These are phyloP conservation scores for Fusarium nurragi DNA, from an alignment of 2,329 filamentous ascomycete species.

Conservation along the genomic window DNA sequence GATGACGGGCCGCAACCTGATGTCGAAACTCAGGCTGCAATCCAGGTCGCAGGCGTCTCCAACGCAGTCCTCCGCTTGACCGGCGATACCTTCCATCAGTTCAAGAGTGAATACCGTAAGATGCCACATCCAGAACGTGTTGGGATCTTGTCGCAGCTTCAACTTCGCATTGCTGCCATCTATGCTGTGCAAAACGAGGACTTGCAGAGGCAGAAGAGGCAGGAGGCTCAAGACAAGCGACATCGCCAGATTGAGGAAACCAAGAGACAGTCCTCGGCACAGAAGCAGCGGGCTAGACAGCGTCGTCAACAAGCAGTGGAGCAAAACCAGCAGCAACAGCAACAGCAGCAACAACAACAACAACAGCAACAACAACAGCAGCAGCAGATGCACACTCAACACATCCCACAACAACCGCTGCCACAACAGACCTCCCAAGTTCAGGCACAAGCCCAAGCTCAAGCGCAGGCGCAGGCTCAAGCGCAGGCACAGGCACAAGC, in stretches of 20 bases:
- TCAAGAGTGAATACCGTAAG: slow-evolving; percentile 56
- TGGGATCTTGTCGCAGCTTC: slow-evolving; percentile 52
- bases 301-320: slow-evolving; percentile 42
- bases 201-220: slow-evolving; percentile 52
- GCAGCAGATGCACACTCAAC: slow-evolving; percentile 33
- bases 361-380: slow-evolving; percentile 40
- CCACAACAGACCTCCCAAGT: slow-evolving; percentile 38
- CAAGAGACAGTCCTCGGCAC: slow-evolving; percentile 40
- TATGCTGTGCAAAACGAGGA: slow-evolving; percentile 58
- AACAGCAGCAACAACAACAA: slow-evolving; percentile 38
- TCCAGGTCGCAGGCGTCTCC: slow-evolving; percentile 54
- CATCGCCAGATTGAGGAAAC: slow-evolving; percentile 52
- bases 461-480: slow-evolving; percentile 35
- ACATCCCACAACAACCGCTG: slow-evolving; percentile 42
- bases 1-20: slow-evolving; percentile 49
- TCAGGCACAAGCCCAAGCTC: slow-evolving; percentile 43
- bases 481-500: slow-evolving; percentile 41
- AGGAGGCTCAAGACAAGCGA: slow-evolving; percentile 52
- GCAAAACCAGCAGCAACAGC: slow-evolving; percentile 42
- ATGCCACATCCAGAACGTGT: slow-evolving; percentile 54
- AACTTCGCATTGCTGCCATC: slow-evolving; percentile 55
- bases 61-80: slow-evolving; percentile 52
- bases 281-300: slow-evolving; percentile 42
- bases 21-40: slow-evolving; percentile 50
- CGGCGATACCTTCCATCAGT: slow-evolving; percentile 56